A percentile compares a stretch with the other conserved stretches of the same genome.
Evolutionary conservation across 805 yeast species (phyloP).

Genomic region (Jamesozyma hellenica): DNA sequence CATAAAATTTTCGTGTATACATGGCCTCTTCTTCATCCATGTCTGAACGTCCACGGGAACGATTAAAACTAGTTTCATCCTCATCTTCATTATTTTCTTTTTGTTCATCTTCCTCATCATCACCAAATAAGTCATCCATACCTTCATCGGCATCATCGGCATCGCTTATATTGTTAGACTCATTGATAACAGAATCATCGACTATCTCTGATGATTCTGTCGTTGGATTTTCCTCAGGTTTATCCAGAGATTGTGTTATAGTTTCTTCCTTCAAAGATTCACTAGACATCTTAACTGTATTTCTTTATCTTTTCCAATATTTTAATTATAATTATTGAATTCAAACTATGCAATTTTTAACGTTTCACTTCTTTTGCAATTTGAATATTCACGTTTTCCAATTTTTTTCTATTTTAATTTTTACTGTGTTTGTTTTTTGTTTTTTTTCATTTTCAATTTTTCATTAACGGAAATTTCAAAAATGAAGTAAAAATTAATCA

Average conservation of each 20-base stretch:
- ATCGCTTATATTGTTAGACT: constrained; percentile 6
- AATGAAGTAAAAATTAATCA: no score
- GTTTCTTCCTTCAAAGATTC: background rate
- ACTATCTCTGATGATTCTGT: no score
- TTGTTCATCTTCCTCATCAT: constrained; percentile 25
- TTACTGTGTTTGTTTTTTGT: no score
- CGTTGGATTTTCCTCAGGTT: background rate
- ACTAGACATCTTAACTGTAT: background rate
- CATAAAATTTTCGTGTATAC: constrained; percentile 29
- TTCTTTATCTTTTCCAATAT: no score
- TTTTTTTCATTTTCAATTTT: no score
- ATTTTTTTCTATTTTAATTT: no score
- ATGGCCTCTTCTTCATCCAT: constrained; percentile 32
- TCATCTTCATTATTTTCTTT: constrained; percentile 13
- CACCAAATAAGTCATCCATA: constrained; percentile 36
- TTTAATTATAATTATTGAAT: no score
- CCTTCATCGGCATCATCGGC: constrained; percentile 26
- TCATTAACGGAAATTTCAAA: no score
- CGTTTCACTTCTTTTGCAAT: no score
- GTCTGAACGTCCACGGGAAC: constrained; percentile 18
- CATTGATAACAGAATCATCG: constrained; percentile 3
- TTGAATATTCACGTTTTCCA: no score
- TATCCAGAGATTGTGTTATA: background rate
- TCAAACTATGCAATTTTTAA: no score
- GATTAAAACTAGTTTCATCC: constrained; percentile 11